Base-by-base conservation (phyloP, 345 rosid genomes). In the Salix caprea region DNA sequence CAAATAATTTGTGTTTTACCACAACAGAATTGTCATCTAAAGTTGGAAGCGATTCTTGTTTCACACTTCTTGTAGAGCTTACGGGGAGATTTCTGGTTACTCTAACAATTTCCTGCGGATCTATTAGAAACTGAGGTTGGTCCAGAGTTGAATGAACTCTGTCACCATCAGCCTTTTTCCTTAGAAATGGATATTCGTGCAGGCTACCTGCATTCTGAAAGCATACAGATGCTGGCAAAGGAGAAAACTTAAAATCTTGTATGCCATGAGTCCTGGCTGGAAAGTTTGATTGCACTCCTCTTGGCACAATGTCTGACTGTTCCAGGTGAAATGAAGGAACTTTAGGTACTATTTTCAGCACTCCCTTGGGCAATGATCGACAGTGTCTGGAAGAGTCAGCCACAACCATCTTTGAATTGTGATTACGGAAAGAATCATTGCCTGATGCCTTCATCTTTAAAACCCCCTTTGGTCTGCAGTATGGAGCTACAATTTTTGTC, bases 301-400 rank as follows among this genome's bases (percentile, higher is more conserved):
- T 81, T 65, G 78, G 80, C 40, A 79, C 44, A 70, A 71, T 69
- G 67, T 67, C 80, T 44, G 85, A 74, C 69, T 81, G 82, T 75
- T 72, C 77, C 69, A 76, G 58, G 36, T 40, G 74, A 73, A 66
- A 71, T 76, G 85, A 80, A 80, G 87, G 77, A 74, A 56, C 71
- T 79, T 77, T 89, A 14, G 90, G 88, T 72, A 78, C 78, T 65
- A 88, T 79, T 86, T 89, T 91, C 82, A 91, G 79, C 72, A 89
- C 73, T 75, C 95, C 92, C 82, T 87, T 89, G 28, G 89, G 87
- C 48, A 81, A 80, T 52, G 79, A 37, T 76, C 82, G 89, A 73
- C 40, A 70, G 39, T 70, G 81, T 72, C 80, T 80, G 1, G 39
- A 65, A 36, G 65, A 34, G 60, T 77, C 80, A 74, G 69, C 60